Percentiles rank a stretch among this genome's conserved stretches.
Conservation (phyloP, 1,139 yeast genomes). For the Suhomyces chickasaworum region DNA sequence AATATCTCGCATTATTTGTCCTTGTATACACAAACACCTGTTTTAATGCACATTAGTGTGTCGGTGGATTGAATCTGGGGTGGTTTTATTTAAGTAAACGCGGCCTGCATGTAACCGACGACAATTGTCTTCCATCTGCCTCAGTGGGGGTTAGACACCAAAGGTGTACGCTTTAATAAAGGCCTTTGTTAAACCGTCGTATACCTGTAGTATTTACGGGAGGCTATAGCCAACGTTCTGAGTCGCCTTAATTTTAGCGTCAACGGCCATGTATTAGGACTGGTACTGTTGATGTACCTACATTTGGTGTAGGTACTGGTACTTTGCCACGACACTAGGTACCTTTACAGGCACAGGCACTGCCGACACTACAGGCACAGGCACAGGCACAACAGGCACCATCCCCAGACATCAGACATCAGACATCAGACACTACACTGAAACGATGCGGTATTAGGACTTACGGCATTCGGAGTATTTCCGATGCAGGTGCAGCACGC, state of each 20-base stretch:
- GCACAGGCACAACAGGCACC: conserved; percentile 2
- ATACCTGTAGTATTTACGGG: not conserved
- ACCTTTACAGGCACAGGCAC: conserved; percentile 1
- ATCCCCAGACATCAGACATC: not conserved
- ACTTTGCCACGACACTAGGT: not conserved
- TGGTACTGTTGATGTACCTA: too few species aligned
- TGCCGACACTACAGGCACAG: not conserved
- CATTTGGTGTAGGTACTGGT: not conserved
- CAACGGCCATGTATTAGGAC: not conserved
- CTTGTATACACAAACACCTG: not conserved
- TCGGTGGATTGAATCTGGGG: not conserved
- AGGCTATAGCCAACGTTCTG: not conserved
- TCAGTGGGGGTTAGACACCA: not conserved
- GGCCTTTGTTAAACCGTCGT: not conserved
- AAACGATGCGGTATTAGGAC: not conserved
- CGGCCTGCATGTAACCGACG: not conserved
- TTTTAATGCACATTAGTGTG: not conserved
- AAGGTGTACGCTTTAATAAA: not conserved
- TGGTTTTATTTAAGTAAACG: not conserved
- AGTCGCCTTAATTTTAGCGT: not conserved
- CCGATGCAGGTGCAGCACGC: not conserved
- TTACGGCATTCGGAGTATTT: not conserved
- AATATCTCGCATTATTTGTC: not conserved
- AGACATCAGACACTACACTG: not conserved
- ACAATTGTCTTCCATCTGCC: not conserved